Evolutionary conservation across 2,329 filamentous ascomycete species (phyloP).

Genomic region (Penicillium griseofulvum): DNA sequence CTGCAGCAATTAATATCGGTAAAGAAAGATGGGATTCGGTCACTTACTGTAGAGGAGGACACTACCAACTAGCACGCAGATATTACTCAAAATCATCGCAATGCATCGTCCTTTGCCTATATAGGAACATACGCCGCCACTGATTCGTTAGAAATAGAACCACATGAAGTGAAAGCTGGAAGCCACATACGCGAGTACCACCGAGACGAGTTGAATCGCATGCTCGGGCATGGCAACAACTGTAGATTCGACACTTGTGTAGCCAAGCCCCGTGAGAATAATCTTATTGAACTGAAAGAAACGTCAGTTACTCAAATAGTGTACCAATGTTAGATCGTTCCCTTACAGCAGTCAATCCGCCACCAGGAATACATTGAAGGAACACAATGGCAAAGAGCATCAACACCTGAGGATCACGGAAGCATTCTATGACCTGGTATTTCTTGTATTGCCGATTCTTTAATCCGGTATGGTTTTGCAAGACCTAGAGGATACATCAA

Average conservation of each 20-base stretch:
- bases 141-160: not conserved
- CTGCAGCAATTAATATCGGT: not conserved
- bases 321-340: not conserved
- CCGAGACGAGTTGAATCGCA: not conserved
- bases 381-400: constrained; percentile 1
- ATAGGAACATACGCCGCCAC: not conserved
- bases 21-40: not conserved
- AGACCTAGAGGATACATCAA: not conserved
- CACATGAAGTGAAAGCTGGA: not conserved
- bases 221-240: not conserved
- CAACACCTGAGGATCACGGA: not conserved
- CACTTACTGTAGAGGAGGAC: not conserved
- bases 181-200: not conserved
- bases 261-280: not conserved
- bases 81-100: not conserved
- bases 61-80: not conserved
- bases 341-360: not conserved
- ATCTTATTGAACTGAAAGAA: not conserved
- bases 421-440: not conserved
- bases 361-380: not conserved
- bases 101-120: not conserved
- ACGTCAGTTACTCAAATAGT: not conserved
- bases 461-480: not conserved
- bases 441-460: not conserved
- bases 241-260: not conserved